These are phyloP conservation scores for Spirogloea muscicola DNA, from an alignment of 139 green algal genomes.

Conservation along the genomic window DNA sequence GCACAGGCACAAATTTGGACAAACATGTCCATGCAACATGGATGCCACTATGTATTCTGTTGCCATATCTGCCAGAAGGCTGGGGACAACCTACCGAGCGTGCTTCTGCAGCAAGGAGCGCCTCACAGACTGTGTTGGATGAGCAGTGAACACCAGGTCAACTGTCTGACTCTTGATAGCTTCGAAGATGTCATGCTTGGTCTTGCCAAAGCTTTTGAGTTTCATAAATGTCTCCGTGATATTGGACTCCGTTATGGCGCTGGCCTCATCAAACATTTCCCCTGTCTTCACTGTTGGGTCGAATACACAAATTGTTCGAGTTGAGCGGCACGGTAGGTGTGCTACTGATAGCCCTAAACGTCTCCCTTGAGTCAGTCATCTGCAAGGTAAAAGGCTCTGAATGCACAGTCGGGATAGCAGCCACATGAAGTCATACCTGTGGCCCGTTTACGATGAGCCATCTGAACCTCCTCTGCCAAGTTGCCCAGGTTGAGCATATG, in stretches of 20 bases:
- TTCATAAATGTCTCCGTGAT: constrained; percentile 25
- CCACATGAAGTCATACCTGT: no score
- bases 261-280: constrained; percentile 14
- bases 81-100: neutral
- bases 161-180: constrained; percentile 17
- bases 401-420: no score
- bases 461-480: constrained; percentile 37
- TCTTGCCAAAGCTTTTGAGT: constrained; percentile 16
- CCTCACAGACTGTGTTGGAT: constrained; percentile 26
- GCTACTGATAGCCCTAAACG: no score
- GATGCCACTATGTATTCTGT: no score
- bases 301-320: no score
- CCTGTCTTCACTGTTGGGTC: neutral
- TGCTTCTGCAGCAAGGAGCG: constrained; percentile 25
- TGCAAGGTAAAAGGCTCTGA: no score
- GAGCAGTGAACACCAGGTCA: constrained; percentile 25
- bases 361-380: no score
- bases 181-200: constrained; percentile 15
- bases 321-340: no score
- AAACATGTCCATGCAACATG: no score
- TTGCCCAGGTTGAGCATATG: constrained; percentile 45
- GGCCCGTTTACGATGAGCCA: neutral
- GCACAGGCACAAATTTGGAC: no score
- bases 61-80: no score
- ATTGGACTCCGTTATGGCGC: constrained; percentile 14